phyloP scores from a whole-genome alignment of 2,329 filamentous ascomycete species.

The Aspergillus piperis region DNA sequence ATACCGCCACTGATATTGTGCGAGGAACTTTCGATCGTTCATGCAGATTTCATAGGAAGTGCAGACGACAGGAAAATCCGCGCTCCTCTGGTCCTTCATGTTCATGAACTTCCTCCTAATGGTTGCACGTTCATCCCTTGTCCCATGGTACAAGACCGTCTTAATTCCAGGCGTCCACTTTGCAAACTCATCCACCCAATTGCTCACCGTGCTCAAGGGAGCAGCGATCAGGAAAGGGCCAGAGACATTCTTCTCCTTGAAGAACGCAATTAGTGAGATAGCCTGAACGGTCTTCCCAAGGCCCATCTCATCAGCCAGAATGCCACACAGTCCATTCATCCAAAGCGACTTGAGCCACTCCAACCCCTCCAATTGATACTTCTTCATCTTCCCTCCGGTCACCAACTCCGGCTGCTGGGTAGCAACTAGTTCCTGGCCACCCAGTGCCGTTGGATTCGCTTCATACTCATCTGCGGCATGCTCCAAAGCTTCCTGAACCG shows the following conservation, averaged over 20 bases:
- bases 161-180: constrained; percentile 89
- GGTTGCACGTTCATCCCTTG: constrained; percentile 71
- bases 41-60: constrained; percentile 97
- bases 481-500: constrained; percentile 59
- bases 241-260: constrained; percentile 83
- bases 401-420: constrained; percentile 84
- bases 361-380: constrained; percentile 90
- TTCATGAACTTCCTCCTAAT: constrained; percentile 74
- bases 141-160: constrained; percentile 87
- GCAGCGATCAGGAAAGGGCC: constrained; percentile 91
- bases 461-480: constrained; percentile 60
- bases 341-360: constrained; percentile 86
- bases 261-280: constrained; percentile 80
- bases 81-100: constrained; percentile 63
- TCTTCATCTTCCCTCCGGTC: constrained; percentile 84
- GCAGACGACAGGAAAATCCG: constrained; percentile 84
- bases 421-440: constrained; percentile 70
- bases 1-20: constrained; percentile 90
- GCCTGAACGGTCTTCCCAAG: constrained; percentile 90
- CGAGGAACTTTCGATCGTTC: constrained; percentile 78
- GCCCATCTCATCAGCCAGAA: constrained; percentile 93
- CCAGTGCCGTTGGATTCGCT: constrained; percentile 61
- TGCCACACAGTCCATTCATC: constrained; percentile 89
- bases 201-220: constrained; percentile 85
- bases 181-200: constrained; percentile 93